phyloP scores from a whole-genome alignment of 352 stramenopile species.

The Pythium brassicae region DNA sequence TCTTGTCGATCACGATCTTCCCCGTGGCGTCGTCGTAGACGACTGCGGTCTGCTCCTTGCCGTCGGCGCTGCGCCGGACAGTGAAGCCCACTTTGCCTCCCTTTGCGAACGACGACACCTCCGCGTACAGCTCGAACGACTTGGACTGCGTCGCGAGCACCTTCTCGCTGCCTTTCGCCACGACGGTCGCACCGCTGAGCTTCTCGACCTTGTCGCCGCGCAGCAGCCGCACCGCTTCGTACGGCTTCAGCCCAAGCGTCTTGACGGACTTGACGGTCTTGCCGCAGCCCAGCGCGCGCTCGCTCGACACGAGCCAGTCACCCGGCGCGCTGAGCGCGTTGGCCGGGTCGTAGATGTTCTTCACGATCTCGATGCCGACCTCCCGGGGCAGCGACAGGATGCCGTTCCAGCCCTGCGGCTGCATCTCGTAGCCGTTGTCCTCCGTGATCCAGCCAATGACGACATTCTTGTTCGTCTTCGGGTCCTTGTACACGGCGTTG shows the following conservation, averaged over 20 bases:
- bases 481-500: constrained; percentile 62
- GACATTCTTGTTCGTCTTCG: constrained; percentile 45
- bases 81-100: constrained; percentile 53
- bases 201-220: constrained; percentile 37
- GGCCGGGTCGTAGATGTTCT: constrained; percentile 45
- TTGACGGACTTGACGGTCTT: constrained; percentile 56
- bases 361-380: constrained; percentile 44
- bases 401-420: constrained; percentile 67
- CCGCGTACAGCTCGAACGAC: constrained; percentile 31
- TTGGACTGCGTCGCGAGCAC: constrained; percentile 15
- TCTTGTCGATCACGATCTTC: constrained; percentile 57
- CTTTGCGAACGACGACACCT: constrained; percentile 48
- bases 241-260: constrained; percentile 45
- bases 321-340: constrained; percentile 38
- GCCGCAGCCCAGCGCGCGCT: constrained; percentile 23
- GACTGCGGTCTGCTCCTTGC: constrained; percentile 50
- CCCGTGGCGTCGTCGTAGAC: constrained; percentile 60
- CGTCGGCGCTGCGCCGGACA: constrained; percentile 37
- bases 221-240: constrained; percentile 41
- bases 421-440: constrained; percentile 40
- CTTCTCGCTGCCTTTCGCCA: constrained; percentile 16
- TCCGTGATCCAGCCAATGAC: constrained; percentile 64
- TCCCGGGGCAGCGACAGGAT: constrained; percentile 56
- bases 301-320: constrained; percentile 55
- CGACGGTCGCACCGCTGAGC: constrained; percentile 20